Conservation (phyloP, 768 basidiomycete species). For the Pisolithus tinctorius region DNA sequence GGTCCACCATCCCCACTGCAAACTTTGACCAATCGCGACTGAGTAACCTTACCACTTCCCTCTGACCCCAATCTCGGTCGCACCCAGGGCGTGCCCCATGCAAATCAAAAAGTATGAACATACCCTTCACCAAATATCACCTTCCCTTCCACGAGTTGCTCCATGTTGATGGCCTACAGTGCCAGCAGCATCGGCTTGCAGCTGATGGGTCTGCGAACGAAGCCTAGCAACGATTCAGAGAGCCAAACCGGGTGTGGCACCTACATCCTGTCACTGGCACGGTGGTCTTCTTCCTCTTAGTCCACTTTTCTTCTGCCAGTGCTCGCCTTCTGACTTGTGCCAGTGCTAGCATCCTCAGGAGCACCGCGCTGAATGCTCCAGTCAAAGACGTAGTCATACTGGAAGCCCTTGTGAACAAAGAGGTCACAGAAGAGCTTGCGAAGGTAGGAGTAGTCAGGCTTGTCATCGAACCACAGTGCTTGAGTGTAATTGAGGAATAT, state of each 20-base stretch:
- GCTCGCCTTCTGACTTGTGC: no score
- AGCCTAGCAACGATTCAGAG: slow-evolving; percentile 45
- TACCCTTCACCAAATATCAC: slow-evolving; percentile 16
- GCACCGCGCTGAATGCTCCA: no score
- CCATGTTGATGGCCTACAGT: slow-evolving; percentile 6
- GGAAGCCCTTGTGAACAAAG: no score
- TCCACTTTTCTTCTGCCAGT: no score
- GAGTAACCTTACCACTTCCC: slow-evolving; percentile 28
- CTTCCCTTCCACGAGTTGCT: no score
- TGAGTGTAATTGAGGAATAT: slow-evolving; percentile 98
- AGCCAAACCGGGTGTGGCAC: background rate
- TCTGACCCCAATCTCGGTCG: slow-evolving; percentile 37
- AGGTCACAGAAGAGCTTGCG: no score
- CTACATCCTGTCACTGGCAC: no score
- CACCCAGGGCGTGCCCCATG: slow-evolving; percentile 36
- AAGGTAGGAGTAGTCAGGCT: slow-evolving; percentile 64
- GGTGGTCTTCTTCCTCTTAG: no score
- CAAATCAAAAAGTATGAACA: slow-evolving; percentile 25
- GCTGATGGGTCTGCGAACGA: slow-evolving; percentile 81
- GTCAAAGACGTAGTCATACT: no score
- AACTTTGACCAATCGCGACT: slow-evolving; percentile 31
- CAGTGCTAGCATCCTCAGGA: no score
- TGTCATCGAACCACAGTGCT: slow-evolving; percentile 98
- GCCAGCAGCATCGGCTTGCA: slow-evolving; percentile 50
- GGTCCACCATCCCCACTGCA: slow-evolving; percentile 23